A percentile compares a stretch with the other conserved stretches of the same genome.
Conservation (phyloP, 2,329 filamentous ascomycete genomes). For the Parastagonospora avenae region DNA sequence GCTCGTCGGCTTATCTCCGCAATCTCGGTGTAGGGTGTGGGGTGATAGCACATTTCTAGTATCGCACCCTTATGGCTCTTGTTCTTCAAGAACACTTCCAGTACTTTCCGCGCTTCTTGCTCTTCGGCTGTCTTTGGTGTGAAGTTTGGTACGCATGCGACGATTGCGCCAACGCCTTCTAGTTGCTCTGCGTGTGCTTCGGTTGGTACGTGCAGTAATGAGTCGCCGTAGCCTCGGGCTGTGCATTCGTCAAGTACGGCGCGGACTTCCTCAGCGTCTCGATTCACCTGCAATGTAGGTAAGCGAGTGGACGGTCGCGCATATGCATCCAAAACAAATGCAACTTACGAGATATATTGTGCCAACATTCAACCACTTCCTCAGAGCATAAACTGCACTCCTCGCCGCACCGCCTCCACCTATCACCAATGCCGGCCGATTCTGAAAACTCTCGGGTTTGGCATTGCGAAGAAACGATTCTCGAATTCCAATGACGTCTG, state of each 20-base stretch:
- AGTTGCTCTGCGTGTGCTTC: conserved; percentile 64
- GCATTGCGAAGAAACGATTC: conserved; percentile 66
- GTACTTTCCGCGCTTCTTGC: conserved; percentile 61
- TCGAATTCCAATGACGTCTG: conserved; percentile 77
- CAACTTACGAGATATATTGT: conserved; percentile 68
- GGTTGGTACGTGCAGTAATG: conserved; percentile 65
- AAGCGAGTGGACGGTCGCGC: no score
- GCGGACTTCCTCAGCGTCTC: conserved; percentile 69
- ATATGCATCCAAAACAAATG: no score
- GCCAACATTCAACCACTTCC: conserved; percentile 69
- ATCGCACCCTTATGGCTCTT: conserved; percentile 68
- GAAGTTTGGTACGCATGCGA: conserved; percentile 78
- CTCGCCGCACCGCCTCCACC: conserved; percentile 81
- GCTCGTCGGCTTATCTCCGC: conserved; percentile 63
- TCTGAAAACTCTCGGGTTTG: conserved; percentile 57
- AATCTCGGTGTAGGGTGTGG: conserved; percentile 67
- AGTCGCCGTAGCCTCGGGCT: conserved; percentile 63
- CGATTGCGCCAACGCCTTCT: conserved; percentile 67
- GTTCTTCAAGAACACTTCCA: conserved; percentile 54
- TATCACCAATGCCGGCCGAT: conserved; percentile 71
- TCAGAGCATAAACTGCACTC: conserved; percentile 75
- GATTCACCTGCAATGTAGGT: conserved; percentile 58
- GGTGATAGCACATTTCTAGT: conserved; percentile 85
- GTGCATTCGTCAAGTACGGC: conserved; percentile 69
- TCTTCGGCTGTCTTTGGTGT: conserved; percentile 70